Conservation (phyloP, 1,284 basidiomycete genomes). For the Somion occarium region DNA sequence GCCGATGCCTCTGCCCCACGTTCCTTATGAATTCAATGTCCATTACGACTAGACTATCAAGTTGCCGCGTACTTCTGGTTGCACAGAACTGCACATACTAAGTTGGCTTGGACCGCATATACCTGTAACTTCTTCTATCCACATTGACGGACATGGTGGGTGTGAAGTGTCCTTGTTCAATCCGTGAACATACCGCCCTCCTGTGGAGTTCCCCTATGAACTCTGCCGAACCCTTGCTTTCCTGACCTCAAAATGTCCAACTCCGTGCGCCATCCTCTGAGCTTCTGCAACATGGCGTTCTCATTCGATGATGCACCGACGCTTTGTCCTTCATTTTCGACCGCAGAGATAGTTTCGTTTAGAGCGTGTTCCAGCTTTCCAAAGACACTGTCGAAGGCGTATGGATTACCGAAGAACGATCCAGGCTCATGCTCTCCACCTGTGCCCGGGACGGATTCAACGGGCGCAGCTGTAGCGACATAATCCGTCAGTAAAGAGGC, state of each 20-base stretch:
- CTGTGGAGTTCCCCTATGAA: slow-evolving; percentile 10
- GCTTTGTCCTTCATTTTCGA: slow-evolving; percentile 19
- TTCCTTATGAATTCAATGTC: neutral
- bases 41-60: neutral
- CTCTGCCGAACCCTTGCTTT: neutral
- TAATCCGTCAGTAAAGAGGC: neutral
- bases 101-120: neutral
- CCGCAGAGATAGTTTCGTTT: slow-evolving; percentile 17
- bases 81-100: neutral
- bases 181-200: slow-evolving; percentile 24
- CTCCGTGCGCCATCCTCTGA: slow-evolving; percentile 21
- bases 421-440: slow-evolving; percentile 17
- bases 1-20: neutral
- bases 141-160: neutral
- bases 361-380: slow-evolving; percentile 21
- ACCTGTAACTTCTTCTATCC: neutral
- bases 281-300: slow-evolving; percentile 19
- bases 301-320: slow-evolving; percentile 17
- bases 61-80: neutral
- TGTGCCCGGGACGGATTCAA: slow-evolving; percentile 23
- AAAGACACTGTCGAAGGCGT: slow-evolving; percentile 17
- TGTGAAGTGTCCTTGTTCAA: slow-evolving; percentile 4
- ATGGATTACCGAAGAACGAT: slow-evolving; percentile 22
- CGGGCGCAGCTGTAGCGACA: slow-evolving; percentile 18
- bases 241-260: slow-evolving; percentile 15